A percentile compares a stretch with the other conserved stretches of the same genome.
These are phyloP conservation scores for Mycena crocata DNA, from an alignment of 768 basidiomycete species.

Conservation along the genomic window DNA sequence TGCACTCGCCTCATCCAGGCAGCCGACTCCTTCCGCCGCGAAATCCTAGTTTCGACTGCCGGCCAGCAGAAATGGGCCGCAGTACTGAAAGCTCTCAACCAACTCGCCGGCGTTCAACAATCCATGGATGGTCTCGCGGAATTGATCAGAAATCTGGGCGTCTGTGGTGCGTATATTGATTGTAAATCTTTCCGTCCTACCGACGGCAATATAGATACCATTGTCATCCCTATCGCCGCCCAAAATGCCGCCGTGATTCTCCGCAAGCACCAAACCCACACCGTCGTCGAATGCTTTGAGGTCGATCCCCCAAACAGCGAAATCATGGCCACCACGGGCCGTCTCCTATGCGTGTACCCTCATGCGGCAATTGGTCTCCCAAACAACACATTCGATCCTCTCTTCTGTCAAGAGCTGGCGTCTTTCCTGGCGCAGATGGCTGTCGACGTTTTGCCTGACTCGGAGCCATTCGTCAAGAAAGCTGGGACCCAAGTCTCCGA, in stretches of 20 bases:
- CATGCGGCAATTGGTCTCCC: constrained; percentile 58
- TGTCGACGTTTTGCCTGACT: constrained; percentile 45
- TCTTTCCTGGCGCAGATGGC: constrained; percentile 56
- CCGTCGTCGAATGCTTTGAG: constrained; percentile 60
- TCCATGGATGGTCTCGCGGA: constrained; percentile 19
- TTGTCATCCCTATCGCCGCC: constrained; percentile 51
- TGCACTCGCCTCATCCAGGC: constrained; percentile 33
- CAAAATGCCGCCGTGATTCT: constrained; percentile 63
- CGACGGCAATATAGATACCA: constrained; percentile 43
- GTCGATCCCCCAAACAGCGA: constrained; percentile 49
- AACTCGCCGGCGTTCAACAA: constrained; percentile 31
- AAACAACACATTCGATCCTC: constrained; percentile 36
- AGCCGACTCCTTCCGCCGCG: constrained; percentile 20
- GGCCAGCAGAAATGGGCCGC: constrained; percentile 42
- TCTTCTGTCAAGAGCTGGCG: constrained; percentile 50
- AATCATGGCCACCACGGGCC: constrained; percentile 54
- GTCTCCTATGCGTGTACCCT: constrained; percentile 59
- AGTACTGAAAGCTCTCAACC: constrained; percentile 45
- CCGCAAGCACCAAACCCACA: constrained; percentile 40
- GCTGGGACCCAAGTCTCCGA: constrained; percentile 50
- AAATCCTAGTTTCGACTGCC: constrained; percentile 28
- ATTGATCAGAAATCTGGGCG: constrained; percentile 35
- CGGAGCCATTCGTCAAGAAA: constrained; percentile 51
- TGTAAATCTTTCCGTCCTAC: neutral
- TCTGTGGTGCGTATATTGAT: constrained; percentile 37